phyloP scores from a whole-genome alignment of 768 basidiomycete species.

The Scleroderma citrinum region DNA sequence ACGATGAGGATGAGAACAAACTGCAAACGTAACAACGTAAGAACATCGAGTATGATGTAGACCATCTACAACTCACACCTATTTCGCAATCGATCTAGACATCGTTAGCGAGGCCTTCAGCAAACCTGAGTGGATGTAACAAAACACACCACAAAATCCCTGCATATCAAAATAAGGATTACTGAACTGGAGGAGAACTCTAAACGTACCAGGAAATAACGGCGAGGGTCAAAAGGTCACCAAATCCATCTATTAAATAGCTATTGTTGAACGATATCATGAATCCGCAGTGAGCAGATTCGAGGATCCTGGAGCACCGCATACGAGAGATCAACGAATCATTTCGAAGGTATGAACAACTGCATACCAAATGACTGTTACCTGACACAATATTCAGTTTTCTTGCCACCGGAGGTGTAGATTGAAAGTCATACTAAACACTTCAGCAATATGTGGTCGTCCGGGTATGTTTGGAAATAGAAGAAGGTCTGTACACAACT shows the following conservation, averaged over 20 bases:
- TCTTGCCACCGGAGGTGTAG: background rate
- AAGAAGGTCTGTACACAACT: conserved; percentile 9
- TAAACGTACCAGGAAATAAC: background rate
- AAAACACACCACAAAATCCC: background rate
- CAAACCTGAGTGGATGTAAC: background rate
- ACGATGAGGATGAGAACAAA: background rate
- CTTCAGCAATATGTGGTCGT: conserved; percentile 4
- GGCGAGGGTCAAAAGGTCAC: too few relatives aligned
- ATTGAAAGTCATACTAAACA: conserved; percentile 2
- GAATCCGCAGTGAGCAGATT: background rate
- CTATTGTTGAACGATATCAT: background rate
- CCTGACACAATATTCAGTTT: background rate
- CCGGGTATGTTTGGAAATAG: conserved; percentile 6
- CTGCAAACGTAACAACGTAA: background rate
- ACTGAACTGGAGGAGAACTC: background rate
- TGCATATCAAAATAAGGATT: background rate
- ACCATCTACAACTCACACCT: background rate
- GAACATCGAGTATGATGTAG: background rate
- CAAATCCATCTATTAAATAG: background rate
- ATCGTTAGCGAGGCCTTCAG: background rate
- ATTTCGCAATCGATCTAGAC: background rate
- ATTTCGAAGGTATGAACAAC: too few relatives aligned
- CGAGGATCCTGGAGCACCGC: background rate
- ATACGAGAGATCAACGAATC: too few relatives aligned
- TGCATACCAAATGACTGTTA: background rate